These are phyloP conservation scores for Diphasiastrum complanatum DNA, from an alignment of 83 land plant genomes.

Conservation along the genomic window DNA sequence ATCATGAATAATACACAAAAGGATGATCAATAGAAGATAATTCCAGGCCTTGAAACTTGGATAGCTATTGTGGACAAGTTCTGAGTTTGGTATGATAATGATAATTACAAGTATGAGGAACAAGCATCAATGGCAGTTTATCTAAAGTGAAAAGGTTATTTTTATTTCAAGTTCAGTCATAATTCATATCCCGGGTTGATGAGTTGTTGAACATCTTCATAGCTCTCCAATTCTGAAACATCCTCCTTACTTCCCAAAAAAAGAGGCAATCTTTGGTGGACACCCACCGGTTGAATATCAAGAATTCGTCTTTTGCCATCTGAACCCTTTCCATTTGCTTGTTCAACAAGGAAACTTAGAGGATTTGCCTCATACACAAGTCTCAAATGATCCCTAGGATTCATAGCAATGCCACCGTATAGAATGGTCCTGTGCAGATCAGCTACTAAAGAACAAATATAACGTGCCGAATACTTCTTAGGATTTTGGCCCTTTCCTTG, in stretches of 20 bases:
- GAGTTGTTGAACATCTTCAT: constrained; percentile 81
- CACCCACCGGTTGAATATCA: constrained; percentile 61
- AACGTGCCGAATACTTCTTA: constrained; percentile 95
- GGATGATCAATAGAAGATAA: too few species aligned
- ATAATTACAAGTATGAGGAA: too few species aligned
- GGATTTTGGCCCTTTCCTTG: constrained; percentile 88
- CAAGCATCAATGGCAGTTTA: too few species aligned
- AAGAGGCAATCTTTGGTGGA: constrained; percentile 87
- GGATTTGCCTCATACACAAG: constrained; percentile 94
- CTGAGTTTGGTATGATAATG: too few species aligned
- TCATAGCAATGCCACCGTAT: constrained; percentile 95
- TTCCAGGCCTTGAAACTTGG: too few species aligned
- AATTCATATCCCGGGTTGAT: constrained; percentile 94
- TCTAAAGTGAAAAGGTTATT: too few species aligned
- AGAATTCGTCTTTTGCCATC: constrained; percentile 81
- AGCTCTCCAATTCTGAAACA: constrained; percentile 79
- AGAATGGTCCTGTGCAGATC: constrained; percentile 86
- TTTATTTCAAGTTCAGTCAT: too few species aligned
- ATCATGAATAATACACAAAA: too few species aligned
- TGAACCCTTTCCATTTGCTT: constrained; percentile 87
- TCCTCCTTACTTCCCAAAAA: constrained; percentile 88
- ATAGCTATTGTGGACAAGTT: too few species aligned
- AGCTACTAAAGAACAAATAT: constrained; percentile 92
- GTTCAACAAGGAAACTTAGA: constrained; percentile 81
- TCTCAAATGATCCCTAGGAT: constrained; percentile 84